Conservation (phyloP, 2,329 filamentous ascomycete genomes). For the Venturia effusa region DNA sequence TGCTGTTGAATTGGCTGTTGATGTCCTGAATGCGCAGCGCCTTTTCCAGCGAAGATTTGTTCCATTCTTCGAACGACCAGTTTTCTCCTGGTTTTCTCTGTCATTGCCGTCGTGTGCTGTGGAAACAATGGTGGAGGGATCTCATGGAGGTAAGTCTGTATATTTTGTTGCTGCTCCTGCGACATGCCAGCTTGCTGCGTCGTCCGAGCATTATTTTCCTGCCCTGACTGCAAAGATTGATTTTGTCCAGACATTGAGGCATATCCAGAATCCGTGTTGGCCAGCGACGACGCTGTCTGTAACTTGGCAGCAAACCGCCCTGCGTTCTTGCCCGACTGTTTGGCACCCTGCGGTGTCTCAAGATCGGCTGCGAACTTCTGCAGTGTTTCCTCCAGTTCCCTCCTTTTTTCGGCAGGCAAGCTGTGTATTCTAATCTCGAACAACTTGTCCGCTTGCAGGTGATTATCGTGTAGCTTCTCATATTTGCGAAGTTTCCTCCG, state of each 20-base stretch:
- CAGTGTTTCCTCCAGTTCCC: conserved; percentile 63
- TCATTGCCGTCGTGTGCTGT: conserved; percentile 44
- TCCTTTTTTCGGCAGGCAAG: conserved; percentile 59
- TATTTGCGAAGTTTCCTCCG: conserved; percentile 63
- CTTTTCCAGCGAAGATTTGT: conserved; percentile 69
- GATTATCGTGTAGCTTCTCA: conserved; percentile 54
- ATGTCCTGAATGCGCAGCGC: conserved; percentile 31
- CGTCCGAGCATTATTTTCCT: conserved; percentile 14
- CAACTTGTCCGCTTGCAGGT: conserved; percentile 62
- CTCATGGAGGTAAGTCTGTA: conserved; percentile 60
- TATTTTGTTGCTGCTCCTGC: conserved; percentile 18
- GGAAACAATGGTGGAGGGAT: conserved; percentile 61
- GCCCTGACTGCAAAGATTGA: conserved; percentile 27
- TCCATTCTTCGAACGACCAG: conserved; percentile 66
- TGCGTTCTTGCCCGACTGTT: background rate
- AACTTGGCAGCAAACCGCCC: conserved; percentile 20
- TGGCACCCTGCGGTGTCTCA: conserved; percentile 24
- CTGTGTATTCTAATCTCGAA: conserved; percentile 77
- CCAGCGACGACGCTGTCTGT: conserved; percentile 48
- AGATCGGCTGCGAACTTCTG: conserved; percentile 59
- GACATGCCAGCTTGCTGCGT: conserved; percentile 12
- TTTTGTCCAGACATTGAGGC: conserved; percentile 48
- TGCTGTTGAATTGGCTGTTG: conserved; percentile 45
- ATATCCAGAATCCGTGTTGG: conserved; percentile 43
- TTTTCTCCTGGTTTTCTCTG: conserved; percentile 65